A percentile compares a stretch with the other conserved stretches of the same genome.
These are phyloP conservation scores for Vanrija sp. DNA, from an alignment of 1,284 basidiomycete species.

Conservation along the genomic window DNA sequence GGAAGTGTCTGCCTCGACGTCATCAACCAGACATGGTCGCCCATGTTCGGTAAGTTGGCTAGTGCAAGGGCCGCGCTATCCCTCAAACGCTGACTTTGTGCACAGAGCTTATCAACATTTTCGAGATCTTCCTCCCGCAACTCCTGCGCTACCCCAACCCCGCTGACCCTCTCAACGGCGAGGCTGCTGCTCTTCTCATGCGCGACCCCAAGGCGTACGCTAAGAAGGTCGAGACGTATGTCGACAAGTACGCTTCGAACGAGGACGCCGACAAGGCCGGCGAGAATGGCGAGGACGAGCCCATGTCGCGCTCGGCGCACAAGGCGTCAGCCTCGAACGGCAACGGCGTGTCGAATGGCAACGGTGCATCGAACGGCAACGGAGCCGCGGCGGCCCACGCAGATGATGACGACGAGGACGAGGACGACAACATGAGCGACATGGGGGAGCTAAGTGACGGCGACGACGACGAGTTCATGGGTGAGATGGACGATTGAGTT, in stretches of 20 bases:
- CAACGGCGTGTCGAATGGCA: conserved; percentile 4
- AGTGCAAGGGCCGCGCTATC: conserved; percentile 13
- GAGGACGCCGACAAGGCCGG: conserved; percentile 49
- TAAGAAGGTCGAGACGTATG: conserved; percentile 70
- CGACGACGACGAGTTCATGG: conserved; percentile 60
- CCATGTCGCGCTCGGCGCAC: conserved; percentile 12
- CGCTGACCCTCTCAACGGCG: conserved; percentile 94
- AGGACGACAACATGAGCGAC: conserved; percentile 87
- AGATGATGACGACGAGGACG: conserved; percentile 58
- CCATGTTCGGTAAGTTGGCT: conserved; percentile 81
- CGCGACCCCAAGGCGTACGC: conserved; percentile 94
- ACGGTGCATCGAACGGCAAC: conserved; percentile 16
- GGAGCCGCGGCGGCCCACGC: conserved; percentile 52
- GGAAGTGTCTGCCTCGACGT: conserved; percentile 94
- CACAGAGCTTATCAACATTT: conserved; percentile 97
- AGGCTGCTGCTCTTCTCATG: conserved; percentile 94
- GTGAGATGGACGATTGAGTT: conserved; percentile 32
- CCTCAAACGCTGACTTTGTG: neutral
- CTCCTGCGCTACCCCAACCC: conserved; percentile 96
- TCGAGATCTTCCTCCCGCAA: conserved; percentile 96
- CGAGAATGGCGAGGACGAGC: conserved; percentile 44
- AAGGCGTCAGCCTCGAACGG: conserved; percentile 3
- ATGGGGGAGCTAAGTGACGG: conserved; percentile 78
- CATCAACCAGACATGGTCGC: conserved; percentile 99
- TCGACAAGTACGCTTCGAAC: conserved; percentile 50